Evolutionary conservation across 352 stramenopile genomes (phyloP), one percentile per base, ranked within the genome.

Genomic region (Phytophthora meadii): DNA sequence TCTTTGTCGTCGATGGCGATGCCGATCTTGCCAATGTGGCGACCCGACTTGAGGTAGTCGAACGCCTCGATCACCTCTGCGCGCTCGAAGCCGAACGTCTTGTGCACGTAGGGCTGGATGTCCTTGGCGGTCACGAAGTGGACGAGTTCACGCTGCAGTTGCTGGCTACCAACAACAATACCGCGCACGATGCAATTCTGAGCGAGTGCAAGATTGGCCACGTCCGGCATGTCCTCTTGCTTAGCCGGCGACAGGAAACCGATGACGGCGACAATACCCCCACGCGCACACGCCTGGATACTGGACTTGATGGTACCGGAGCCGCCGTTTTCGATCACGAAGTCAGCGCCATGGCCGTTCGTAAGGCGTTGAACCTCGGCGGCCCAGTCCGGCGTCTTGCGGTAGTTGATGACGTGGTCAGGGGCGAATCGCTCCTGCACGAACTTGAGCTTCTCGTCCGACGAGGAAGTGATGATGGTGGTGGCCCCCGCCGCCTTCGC

Each of bases 391-490:
- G 67, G 61, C 2, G 40, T 66, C 27, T n/a, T 64, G 2, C 24
- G 11, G 60, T 74, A 70, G 60, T 72, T 72, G 65, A 68, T 64
- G 5, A 61, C 47, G 14, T 68, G 48, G 45, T 62, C 57, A 7
- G 48, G 39, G 3, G 48, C 58, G 27, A 69, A 70, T 3, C 59
- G 51, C 14, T 68, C 52, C 57, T 72, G 49, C 30, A 69, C 53
- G 25, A 63, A 59, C 65, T 54, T 36, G 19, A 72, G 57, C 44
- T 68, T 72, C 39, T 68, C 65, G 65, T 69, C 54, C 3, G 65
- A 69, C 2, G 65, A 73, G 37, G 12, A 51, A 73, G 65, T 69
- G 37, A 64, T 65, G 51, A 74, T 74, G 8, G 62, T 64, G 19
- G 40, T 50, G 7, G 53, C 65, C 1, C 60, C 65, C 17, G 65